These are phyloP conservation scores for Pseudonitzschia multiseries DNA, from an alignment of 108 stramenopile species.

Conservation along the genomic window DNA sequence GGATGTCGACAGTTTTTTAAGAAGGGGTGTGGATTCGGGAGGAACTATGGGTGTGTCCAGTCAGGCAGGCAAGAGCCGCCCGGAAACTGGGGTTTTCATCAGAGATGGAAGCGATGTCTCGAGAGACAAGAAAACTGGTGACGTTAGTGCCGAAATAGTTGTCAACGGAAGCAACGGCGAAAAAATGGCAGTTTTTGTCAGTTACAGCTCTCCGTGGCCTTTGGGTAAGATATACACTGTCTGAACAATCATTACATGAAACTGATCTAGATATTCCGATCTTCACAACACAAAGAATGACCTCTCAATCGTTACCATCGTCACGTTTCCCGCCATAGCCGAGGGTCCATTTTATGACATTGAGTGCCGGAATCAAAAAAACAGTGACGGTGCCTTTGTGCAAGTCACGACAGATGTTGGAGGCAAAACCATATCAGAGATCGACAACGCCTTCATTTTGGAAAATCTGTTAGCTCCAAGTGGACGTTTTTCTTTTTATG, in stretches of 20 bases:
- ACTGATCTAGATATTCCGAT: too few relatives aligned
- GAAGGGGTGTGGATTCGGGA: slow-evolving; percentile 56
- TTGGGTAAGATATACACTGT: slow-evolving; percentile 12
- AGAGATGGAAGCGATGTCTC: slow-evolving; percentile 65
- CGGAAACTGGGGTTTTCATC: slow-evolving; percentile 57
- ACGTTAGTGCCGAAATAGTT: slow-evolving; percentile 63
- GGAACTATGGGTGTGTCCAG: slow-evolving; percentile 65
- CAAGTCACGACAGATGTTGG: slow-evolving; percentile 32
- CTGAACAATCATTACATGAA: too few relatives aligned
- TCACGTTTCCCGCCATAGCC: slow-evolving; percentile 13
- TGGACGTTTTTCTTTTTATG: slow-evolving; percentile 70
- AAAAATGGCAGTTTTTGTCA: slow-evolving; percentile 46
- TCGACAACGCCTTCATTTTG: slow-evolving; percentile 53
- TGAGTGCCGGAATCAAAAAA: slow-evolving; percentile 57
- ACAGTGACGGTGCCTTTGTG: slow-evolving; percentile 60
- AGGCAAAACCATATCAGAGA: slow-evolving; percentile 35
- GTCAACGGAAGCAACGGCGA: slow-evolving; percentile 22
- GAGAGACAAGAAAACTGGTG: slow-evolving; percentile 41
- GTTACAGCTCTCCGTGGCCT: slow-evolving; percentile 53
- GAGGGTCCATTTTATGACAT: slow-evolving; percentile 62
- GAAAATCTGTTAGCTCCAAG: slow-evolving; percentile 50
- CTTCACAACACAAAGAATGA: too few relatives aligned
- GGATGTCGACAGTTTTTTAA: slow-evolving; percentile 57
- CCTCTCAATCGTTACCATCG: not conserved
- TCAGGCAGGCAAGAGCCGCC: slow-evolving; percentile 67